Percentiles rank a stretch among this genome's conserved stretches.
Evolutionary conservation across 345 rosid genomes (phyloP).

Genomic region (Linum usitatissimum): DNA sequence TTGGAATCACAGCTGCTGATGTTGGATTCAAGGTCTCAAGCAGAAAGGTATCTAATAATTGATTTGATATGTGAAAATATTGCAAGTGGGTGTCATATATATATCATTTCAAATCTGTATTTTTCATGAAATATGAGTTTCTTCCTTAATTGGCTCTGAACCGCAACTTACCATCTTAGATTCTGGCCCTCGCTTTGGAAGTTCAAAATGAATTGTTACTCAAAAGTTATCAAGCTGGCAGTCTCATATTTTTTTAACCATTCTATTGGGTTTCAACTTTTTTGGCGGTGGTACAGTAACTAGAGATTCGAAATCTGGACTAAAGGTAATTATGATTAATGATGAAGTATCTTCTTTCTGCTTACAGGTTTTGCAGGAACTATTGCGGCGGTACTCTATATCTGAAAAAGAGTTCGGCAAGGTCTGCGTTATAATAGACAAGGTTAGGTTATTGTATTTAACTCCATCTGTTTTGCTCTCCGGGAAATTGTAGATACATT

Average conservation of each 20-base stretch:
- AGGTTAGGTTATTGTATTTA: constrained; percentile 40
- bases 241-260: too few relatives aligned
- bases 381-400: constrained; percentile 51
- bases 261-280: too few relatives aligned
- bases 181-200: not conserved
- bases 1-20: constrained; percentile 76
- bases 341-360: constrained; percentile 5
- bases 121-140: not conserved
- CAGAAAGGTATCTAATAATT: constrained; percentile 49
- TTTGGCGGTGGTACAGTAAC: not conserved
- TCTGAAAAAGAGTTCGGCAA: constrained; percentile 66
- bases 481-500: constrained; percentile 8
- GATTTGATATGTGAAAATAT: not conserved
- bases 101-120: too few relatives aligned
- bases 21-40: constrained; percentile 92
- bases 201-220: too few relatives aligned
- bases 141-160: not conserved
- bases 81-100: not conserved
- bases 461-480: not conserved
- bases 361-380: constrained; percentile 77
- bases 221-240: not conserved
- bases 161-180: not conserved
- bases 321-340: not conserved
- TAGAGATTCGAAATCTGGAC: not conserved
- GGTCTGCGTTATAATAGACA: constrained; percentile 80